Conservation (phyloP, 768 basidiomycete species). For the Epithele typhae region DNA sequence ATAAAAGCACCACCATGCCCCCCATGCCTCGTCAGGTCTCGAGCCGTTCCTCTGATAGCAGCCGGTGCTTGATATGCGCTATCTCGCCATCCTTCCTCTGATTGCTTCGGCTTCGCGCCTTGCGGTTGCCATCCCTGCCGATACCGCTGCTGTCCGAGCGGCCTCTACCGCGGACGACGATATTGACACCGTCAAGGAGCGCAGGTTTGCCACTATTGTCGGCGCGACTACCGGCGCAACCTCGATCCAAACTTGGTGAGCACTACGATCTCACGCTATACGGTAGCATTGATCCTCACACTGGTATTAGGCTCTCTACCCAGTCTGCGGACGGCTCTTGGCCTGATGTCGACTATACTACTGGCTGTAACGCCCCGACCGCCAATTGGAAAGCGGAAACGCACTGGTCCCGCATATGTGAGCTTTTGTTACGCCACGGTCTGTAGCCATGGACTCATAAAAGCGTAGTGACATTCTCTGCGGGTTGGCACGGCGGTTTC, state of each 20-base stretch:
- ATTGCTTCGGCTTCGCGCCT: too few relatives aligned
- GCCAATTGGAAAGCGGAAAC: constrained; percentile 67
- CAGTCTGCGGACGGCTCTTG: constrained; percentile 42
- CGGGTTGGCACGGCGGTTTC: constrained; percentile 52
- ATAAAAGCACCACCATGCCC: too few relatives aligned
- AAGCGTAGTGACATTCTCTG: constrained; percentile 45
- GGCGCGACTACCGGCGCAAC: constrained; percentile 31
- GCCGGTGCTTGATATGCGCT: too few relatives aligned
- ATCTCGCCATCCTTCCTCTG: too few relatives aligned
- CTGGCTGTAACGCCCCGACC: constrained; percentile 56
- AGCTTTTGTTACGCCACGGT: too few relatives aligned
- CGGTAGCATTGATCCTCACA: too few relatives aligned
- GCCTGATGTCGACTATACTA: constrained; percentile 58
- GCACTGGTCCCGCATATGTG: constrained; percentile 41
- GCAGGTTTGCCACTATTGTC: constrained; percentile 40
- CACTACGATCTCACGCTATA: too few relatives aligned
- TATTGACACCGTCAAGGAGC: constrained; percentile 31
- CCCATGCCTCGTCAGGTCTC: too few relatives aligned
- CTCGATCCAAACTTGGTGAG: constrained; percentile 38
- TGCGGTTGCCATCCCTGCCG: too few relatives aligned
- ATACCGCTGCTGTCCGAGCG: too few relatives aligned
- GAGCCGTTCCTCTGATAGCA: too few relatives aligned
- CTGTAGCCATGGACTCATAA: too few relatives aligned
- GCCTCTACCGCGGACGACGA: constrained; percentile 17
- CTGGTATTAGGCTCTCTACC: constrained; percentile 37